phyloP scores from a whole-genome alignment of 2,329 filamentous ascomycete genomes.

The Talaromyces funiculosus region DNA sequence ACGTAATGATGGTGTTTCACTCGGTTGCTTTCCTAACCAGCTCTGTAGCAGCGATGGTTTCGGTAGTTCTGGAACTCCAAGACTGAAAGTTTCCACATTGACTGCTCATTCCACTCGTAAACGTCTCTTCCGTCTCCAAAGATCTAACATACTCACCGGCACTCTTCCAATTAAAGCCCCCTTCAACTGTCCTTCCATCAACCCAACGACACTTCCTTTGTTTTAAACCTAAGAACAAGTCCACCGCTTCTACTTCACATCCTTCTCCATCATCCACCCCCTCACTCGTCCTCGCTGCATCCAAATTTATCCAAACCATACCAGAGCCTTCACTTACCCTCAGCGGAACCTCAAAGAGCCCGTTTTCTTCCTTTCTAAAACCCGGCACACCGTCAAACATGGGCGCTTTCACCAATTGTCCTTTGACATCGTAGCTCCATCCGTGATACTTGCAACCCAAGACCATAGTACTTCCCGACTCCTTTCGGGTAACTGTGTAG shows the following conservation, averaged over 20 bases:
- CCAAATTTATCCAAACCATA: slow-evolving; percentile 22
- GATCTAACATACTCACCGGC: slow-evolving; percentile 18
- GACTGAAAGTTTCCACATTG: not conserved
- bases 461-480: slow-evolving; percentile 47
- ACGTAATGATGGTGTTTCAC: not conserved
- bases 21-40: not conserved
- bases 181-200: slow-evolving; percentile 23
- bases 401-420: slow-evolving; percentile 56
- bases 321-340: slow-evolving; percentile 15
- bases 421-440: slow-evolving; percentile 56
- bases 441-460: slow-evolving; percentile 58
- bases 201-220: slow-evolving; percentile 20
- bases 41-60: not conserved
- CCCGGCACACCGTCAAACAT: slow-evolving; percentile 52
- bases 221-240: not conserved
- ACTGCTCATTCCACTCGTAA: not conserved
- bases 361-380: slow-evolving; percentile 54
- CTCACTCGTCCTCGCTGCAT: slow-evolving; percentile 20
- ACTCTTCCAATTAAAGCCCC: slow-evolving; percentile 32
- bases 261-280: not conserved
- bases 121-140: not conserved
- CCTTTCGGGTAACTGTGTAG: slow-evolving; percentile 52
- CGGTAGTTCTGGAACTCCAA: slow-evolving; percentile 1
- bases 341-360: slow-evolving; percentile 42
- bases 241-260: not conserved